Conservation (phyloP, 2,329 filamentous ascomycete species). For the Venturia nashicola region DNA sequence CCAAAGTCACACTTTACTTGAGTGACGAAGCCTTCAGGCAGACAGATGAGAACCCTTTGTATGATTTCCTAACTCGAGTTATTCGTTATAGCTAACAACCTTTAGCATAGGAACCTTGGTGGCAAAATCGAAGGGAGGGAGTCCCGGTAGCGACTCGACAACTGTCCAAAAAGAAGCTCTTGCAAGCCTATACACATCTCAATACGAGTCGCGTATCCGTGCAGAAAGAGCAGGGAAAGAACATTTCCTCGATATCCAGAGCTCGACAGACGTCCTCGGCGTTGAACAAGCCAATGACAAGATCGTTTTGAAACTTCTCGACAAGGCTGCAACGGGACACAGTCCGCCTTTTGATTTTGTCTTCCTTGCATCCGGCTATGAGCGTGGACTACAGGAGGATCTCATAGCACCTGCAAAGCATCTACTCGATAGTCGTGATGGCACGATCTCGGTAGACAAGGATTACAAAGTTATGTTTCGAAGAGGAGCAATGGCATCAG, state of each 20-base stretch:
- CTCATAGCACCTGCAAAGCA: slow-evolving; percentile 6
- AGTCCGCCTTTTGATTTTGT: slow-evolving; percentile 9
- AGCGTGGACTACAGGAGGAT: slow-evolving; percentile 2
- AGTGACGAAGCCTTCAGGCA: background rate
- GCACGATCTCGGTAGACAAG: background rate
- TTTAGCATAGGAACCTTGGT: background rate
- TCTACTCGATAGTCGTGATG: background rate
- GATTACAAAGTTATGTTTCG: slow-evolving; percentile 7
- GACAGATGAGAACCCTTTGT: slow-evolving; percentile 7
- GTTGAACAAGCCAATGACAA: background rate
- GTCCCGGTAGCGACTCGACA: background rate
- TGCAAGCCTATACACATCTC: background rate
- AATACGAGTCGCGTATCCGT: slow-evolving; percentile 4
- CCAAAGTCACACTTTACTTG: slow-evolving; percentile 1
- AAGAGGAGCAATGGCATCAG: background rate
- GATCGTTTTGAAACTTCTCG: background rate
- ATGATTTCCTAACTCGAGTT: background rate
- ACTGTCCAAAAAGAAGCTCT: slow-evolving; percentile 1
- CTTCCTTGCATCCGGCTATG: slow-evolving; percentile 5
- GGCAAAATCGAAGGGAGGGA: background rate
- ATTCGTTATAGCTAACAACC: background rate
- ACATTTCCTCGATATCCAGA: background rate
- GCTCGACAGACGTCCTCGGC: background rate
- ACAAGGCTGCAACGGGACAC: background rate
- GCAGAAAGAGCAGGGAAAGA: background rate